Percentiles rank a stretch among this genome's conserved stretches.
phyloP scores from a whole-genome alignment of 2,329 filamentous ascomycete genomes.

The Rhynchosporium graminicola region DNA sequence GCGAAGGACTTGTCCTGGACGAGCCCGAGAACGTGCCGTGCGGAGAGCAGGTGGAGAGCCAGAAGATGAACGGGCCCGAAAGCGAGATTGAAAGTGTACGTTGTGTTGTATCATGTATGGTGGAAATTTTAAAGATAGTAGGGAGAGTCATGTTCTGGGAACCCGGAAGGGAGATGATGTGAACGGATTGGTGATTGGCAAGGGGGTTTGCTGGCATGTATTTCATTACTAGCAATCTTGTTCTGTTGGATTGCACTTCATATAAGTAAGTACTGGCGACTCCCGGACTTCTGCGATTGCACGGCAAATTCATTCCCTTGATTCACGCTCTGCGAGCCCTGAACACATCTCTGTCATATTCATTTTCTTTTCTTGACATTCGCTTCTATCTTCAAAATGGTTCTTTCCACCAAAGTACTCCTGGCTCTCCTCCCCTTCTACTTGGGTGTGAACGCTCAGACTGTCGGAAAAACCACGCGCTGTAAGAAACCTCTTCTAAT shows the following conservation, averaged over 20 bases:
- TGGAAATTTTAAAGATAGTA: not conserved
- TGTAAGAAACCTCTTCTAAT: conserved; percentile 32
- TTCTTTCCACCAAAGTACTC: conserved; percentile 22
- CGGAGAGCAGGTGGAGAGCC: not conserved
- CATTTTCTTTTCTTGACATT: not conserved
- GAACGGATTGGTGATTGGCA: not conserved
- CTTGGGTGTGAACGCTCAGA: conserved; percentile 28
- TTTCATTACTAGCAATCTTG: not conserved
- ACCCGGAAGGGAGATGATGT: not conserved
- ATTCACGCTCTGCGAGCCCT: not conserved
- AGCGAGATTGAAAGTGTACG: not conserved
- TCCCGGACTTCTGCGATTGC: not conserved
- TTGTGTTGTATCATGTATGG: conserved; percentile 8
- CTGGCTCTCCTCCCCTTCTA: conserved; percentile 37
- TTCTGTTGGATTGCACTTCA: not conserved
- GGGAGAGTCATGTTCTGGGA: not conserved
- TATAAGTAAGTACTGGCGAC: not conserved
- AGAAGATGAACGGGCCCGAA: not conserved
- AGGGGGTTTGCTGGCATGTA: not conserved
- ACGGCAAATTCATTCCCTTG: not conserved
- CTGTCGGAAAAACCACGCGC: conserved; percentile 42
- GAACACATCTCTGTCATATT: no score
- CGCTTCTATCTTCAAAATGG: conserved; percentile 15
- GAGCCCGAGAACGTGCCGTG: conserved; percentile 6
- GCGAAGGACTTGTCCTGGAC: not conserved